phyloP scores from a whole-genome alignment of 2,329 filamentous ascomycete genomes.

The Aureobasidium mangrovei region DNA sequence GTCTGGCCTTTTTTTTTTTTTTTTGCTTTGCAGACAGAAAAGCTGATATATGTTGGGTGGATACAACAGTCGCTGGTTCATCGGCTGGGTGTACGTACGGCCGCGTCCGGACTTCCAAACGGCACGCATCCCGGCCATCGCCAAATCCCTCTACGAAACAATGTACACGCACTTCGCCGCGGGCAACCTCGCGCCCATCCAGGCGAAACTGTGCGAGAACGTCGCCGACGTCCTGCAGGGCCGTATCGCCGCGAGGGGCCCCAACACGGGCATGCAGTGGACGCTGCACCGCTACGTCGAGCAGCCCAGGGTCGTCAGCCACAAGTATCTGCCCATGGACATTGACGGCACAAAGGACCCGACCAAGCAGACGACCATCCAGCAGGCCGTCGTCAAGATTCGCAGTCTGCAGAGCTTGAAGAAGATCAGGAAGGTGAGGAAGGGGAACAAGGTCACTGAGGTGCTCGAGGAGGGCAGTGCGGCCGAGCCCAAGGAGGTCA shows the following conservation, averaged over 20 bases:
- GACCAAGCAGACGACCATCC: conserved; percentile 15
- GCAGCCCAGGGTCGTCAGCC: conserved; percentile 22
- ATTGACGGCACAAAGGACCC: conserved; percentile 21
- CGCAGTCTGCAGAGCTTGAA: conserved; percentile 16
- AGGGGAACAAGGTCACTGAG: conserved; percentile 20
- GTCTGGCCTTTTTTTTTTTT: not conserved
- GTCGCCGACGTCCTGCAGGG: conserved; percentile 23
- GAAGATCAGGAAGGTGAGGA: conserved; percentile 22
- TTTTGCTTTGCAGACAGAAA: not conserved
- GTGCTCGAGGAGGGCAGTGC: conserved; percentile 29
- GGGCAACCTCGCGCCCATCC: conserved; percentile 27
- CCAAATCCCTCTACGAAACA: conserved; percentile 33
- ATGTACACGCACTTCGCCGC: conserved; percentile 42
- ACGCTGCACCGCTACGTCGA: conserved; percentile 22
- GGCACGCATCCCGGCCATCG: conserved; percentile 29
- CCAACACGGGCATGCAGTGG: conserved; percentile 26
- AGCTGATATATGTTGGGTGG: not conserved
- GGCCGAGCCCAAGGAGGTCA: conserved; percentile 31
- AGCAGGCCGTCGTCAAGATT: conserved; percentile 19
- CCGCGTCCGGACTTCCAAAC: conserved; percentile 26
- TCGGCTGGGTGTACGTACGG: conserved; percentile 23
- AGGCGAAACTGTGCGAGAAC: conserved; percentile 19
- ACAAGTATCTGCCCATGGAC: conserved; percentile 24
- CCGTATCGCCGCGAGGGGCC: conserved; percentile 28
- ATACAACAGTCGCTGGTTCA: not conserved